Conservation (phyloP, 345 rosid species). For the Sisymbrium irio region DNA sequence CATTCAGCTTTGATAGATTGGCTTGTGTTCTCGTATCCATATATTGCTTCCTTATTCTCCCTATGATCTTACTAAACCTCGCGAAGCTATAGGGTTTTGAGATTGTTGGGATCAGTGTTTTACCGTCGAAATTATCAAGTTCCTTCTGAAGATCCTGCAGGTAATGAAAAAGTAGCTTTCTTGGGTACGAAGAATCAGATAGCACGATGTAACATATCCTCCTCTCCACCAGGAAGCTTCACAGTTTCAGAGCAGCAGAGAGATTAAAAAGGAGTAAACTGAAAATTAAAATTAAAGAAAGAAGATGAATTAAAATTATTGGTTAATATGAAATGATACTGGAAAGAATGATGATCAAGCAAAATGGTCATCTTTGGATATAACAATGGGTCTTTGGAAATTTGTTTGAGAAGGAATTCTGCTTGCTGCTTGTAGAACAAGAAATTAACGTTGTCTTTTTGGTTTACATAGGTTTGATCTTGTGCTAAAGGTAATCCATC, state of each 20-base stretch:
- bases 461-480: slow-evolving; percentile 27
- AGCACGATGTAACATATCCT: slow-evolving; percentile 53
- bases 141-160: slow-evolving; percentile 54
- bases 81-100: slow-evolving; percentile 54
- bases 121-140: slow-evolving; percentile 40
- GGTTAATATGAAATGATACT: slow-evolving; percentile 37
- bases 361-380: slow-evolving; percentile 45
- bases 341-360: slow-evolving; percentile 53
- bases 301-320: neutral
- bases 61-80: slow-evolving; percentile 49
- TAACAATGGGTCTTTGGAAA: slow-evolving; percentile 42
- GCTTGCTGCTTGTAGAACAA: slow-evolving; percentile 51
- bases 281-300: neutral
- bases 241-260: slow-evolving; percentile 3
- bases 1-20: slow-evolving; percentile 50
- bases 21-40: slow-evolving; percentile 59
- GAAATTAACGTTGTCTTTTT: slow-evolving; percentile 32
- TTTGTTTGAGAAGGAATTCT: slow-evolving; percentile 48
- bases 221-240: slow-evolving; percentile 51
- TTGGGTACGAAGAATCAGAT: slow-evolving; percentile 59
- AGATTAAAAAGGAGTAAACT: neutral
- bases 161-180: slow-evolving; percentile 62
- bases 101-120: slow-evolving; percentile 30
- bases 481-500: slow-evolving; percentile 57
- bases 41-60: slow-evolving; percentile 50